Conservation (phyloP, 768 basidiomycete species). For the Serpula lacrymans region DNA sequence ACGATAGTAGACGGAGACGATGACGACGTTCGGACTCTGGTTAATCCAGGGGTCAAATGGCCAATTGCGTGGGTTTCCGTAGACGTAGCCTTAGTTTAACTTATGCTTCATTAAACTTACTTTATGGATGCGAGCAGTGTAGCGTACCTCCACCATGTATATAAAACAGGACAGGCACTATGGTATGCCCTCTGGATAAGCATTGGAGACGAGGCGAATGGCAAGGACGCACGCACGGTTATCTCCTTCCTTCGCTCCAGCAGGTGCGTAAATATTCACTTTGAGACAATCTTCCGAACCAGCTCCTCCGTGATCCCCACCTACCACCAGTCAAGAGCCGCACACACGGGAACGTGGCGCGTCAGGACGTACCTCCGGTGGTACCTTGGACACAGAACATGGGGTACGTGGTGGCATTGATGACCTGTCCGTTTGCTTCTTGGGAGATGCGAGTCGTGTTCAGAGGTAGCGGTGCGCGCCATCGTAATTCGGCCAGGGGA, state of each 20-base stretch:
- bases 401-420: constrained; percentile 54
- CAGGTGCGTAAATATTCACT: constrained; percentile 61
- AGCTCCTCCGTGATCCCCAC: constrained; percentile 56
- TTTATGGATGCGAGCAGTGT: neutral
- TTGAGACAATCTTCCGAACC: constrained; percentile 68
- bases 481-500: constrained; percentile 38
- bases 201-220: constrained; percentile 20
- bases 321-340: too few species aligned
- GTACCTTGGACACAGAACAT: constrained; percentile 60
- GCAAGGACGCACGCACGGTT: too few species aligned
- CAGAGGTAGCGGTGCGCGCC: constrained; percentile 48
- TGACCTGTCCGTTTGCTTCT: constrained; percentile 32
- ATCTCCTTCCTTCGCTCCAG: constrained; percentile 40
- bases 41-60: constrained; percentile 66
- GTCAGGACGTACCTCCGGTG: constrained; percentile 38
- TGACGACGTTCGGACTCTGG: constrained; percentile 57
- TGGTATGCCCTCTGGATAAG: neutral
- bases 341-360: too few species aligned
- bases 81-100: constrained; percentile 49
- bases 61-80: constrained; percentile 62
- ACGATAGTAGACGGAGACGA: constrained; percentile 67
- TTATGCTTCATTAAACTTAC: too few species aligned
- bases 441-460: constrained; percentile 41
- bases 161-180: constrained; percentile 39
- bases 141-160: constrained; percentile 36